Evolutionary conservation across 176 grass and related monocot genomes (phyloP).

Genomic region (Carex scoparia): DNA sequence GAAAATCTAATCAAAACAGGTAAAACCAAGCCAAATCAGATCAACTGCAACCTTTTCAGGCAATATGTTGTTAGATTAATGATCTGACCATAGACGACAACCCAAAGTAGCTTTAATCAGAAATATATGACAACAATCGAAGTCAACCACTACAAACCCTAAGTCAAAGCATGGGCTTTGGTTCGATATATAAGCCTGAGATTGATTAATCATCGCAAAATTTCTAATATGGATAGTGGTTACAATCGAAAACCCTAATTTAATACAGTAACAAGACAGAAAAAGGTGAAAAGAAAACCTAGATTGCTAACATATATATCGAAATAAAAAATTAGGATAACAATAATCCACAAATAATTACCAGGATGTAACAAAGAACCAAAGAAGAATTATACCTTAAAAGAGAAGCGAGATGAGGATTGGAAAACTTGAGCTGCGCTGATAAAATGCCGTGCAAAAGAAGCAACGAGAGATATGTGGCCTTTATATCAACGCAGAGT

Average conservation of each 20-base stretch:
- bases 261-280: background rate
- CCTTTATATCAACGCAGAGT: background rate
- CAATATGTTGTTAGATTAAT: background rate
- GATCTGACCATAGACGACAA: background rate
- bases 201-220: background rate
- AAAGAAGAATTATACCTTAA: background rate
- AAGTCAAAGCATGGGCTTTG: background rate
- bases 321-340: background rate
- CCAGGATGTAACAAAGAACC: background rate
- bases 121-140: background rate
- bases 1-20: background rate
- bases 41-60: no score
- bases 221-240: background rate
- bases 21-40: background rate
- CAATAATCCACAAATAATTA: background rate
- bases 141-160: slow-evolving; percentile 8
- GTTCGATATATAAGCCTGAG: background rate
- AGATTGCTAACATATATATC: background rate
- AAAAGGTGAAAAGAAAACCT: background rate
- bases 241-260: background rate
- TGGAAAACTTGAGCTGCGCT: slow-evolving; percentile 34
- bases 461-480: background rate
- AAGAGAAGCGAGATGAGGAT: slow-evolving; percentile 18
- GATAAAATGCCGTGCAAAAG: background rate
- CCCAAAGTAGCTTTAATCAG: background rate